Base-by-base conservation (phyloP, 768 basidiomycete species). In the Podaxis sp. region DNA sequence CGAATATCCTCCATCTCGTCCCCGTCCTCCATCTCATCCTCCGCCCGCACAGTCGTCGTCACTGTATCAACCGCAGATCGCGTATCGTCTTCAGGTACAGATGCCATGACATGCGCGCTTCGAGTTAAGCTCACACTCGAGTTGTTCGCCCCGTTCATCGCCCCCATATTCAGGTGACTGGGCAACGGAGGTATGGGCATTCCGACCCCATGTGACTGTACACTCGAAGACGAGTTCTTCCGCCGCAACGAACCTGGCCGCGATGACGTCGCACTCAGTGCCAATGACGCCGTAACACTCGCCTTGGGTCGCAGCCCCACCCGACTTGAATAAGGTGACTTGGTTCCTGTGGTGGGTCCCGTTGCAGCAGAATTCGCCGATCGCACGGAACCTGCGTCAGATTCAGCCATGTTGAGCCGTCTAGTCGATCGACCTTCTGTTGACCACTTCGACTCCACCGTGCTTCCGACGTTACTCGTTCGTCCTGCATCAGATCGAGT, bases 1-100 rank as follows among this genome's bases (percentile, higher is more conserved):
- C 88, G 83, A 62, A 94, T 87, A 58, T 91, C 90, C 13, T 80
- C 79, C 77, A 91, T 79, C 74, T 91, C 89, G 6, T 74, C 72
- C 74, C 90, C 89, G 3, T 74, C 73, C 67, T 89, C 86, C 59
- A 81, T 57, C 53, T 71, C 75, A 37, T 71, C 77, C 40, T 77
- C 77, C 65, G 73, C 55, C 58, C 71, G 68, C 30, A 71, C 51
- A 13, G 73, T 37, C 28, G 53, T 68, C 55, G 69, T 64, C 54
- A 68, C 70, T 28, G 70, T 70, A 24, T 63, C 73, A 46, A 66
- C 60, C 13, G 65, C 46, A 15, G 69, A 67, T 52, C 66, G 58
- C 41, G 67, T 68, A 56, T 82, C 83, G 28, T 81, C 77, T 70
- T 87, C 87, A 13, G 75, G 77, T 5, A 87, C 79, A 1, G 80